A percentile compares a stretch with the other conserved stretches of the same genome.
These are phyloP conservation scores for Ulmus americana DNA, from an alignment of 331 rosid genomes.

Conservation along the genomic window DNA sequence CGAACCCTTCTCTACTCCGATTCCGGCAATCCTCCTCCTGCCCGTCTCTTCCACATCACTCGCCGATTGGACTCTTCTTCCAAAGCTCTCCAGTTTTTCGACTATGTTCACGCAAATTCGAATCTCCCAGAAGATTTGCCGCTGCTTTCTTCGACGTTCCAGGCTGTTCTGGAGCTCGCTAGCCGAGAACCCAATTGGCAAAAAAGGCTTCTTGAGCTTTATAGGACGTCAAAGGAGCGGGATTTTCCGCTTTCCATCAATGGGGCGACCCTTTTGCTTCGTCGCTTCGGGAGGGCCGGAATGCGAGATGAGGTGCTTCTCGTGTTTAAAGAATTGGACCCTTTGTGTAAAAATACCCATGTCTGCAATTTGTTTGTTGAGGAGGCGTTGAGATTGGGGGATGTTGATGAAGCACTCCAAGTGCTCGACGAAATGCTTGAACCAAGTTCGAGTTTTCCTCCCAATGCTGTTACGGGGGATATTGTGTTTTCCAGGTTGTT, in stretches of 20 bases:
- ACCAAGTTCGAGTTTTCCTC: constrained; percentile 28
- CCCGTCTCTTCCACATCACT: constrained; percentile 38
- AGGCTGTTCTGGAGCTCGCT: constrained; percentile 47
- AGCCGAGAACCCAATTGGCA: constrained; percentile 34
- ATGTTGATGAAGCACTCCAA: constrained; percentile 35
- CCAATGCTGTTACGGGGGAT: constrained; percentile 36
- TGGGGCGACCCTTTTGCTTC: constrained; percentile 34
- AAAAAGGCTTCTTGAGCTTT: constrained; percentile 35
- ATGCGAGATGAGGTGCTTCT: constrained; percentile 45
- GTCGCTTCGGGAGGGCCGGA: constrained; percentile 32
- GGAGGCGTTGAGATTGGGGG: constrained; percentile 31
- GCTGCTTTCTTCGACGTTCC: constrained; percentile 30
- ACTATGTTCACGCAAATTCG: constrained; percentile 32
- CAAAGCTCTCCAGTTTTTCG: constrained; percentile 45
- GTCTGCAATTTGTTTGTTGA: constrained; percentile 38
- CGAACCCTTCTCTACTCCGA: constrained; percentile 39
- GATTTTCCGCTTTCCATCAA: constrained; percentile 29
- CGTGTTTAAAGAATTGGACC: constrained; percentile 35
- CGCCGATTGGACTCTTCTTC: constrained; percentile 39
- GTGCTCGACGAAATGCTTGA: constrained; percentile 72
- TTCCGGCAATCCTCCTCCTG: constrained; percentile 26
- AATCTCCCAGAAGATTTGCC: neutral
- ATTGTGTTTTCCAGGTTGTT: constrained; percentile 40
- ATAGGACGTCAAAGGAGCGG: constrained; percentile 24
- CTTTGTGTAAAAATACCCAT: constrained; percentile 33